phyloP scores from a whole-genome alignment of 495 filamentous ascomycete species.

The Articulospora tetracladia region DNA sequence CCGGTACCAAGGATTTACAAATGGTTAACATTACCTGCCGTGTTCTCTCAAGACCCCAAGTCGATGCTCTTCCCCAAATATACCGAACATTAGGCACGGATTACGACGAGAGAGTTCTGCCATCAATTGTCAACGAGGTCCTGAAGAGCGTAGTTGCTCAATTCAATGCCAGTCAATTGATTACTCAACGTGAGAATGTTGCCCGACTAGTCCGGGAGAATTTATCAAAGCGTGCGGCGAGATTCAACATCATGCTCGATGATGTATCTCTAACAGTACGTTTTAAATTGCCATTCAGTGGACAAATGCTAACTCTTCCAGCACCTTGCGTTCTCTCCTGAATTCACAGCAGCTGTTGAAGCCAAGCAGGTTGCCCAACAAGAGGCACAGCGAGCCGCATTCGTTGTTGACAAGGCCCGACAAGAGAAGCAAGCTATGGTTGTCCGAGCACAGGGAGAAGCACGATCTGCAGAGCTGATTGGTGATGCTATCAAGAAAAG shows the following conservation, averaged over 20 bases:
- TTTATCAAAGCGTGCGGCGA: constrained; percentile 80
- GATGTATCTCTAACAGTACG: constrained; percentile 96
- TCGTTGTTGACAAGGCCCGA: constrained; percentile 96
- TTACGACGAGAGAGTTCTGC: constrained; percentile 95
- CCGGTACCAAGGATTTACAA: constrained; percentile 97
- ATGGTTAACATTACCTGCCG: constrained; percentile 99
- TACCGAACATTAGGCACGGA: constrained; percentile 94
- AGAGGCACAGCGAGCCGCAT: constrained; percentile 94
- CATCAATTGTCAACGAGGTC: constrained; percentile 98
- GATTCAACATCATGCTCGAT: constrained; percentile 95
- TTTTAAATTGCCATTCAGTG: constrained; percentile 12
- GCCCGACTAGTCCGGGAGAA: constrained; percentile 89
- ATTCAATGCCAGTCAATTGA: constrained; percentile 97
- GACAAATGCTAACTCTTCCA: constrained; percentile 34
- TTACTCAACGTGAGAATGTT: constrained; percentile 97
- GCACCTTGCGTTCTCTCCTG: constrained; percentile 98
- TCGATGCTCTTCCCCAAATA: constrained; percentile 89
- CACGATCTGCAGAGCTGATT: constrained; percentile 94
- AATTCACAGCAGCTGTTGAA: constrained; percentile 98
- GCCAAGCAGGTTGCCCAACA: constrained; percentile 99
- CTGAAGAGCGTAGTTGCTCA: constrained; percentile 98
- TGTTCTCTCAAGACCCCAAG: constrained; percentile 88
- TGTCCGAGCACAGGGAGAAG: constrained; percentile 98
- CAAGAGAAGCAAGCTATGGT: constrained; percentile 99
- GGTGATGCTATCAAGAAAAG: constrained; percentile 99